Base-by-base conservation (phyloP, 768 basidiomycete species). In the Kwoniella dejecticola region DNA sequence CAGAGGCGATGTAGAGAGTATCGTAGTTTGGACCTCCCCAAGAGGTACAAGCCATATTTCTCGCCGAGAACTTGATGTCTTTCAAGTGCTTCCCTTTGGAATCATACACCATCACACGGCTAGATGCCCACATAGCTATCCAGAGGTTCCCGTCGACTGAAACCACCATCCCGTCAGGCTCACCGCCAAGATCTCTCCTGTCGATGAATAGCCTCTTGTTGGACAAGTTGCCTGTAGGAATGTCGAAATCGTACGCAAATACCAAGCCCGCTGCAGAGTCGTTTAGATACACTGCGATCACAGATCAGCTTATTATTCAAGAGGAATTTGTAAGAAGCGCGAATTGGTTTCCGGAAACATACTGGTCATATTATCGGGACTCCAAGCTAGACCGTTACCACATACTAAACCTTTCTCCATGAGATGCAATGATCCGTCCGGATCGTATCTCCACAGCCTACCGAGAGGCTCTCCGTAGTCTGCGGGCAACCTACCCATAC, bases 71-170 rank as follows among this genome's bases (percentile, higher is more conserved):
- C 15, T 52, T 46, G 44, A 66, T 66, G 21, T 66, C 64, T 29
- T 59, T 57, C 2, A 66, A 47, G 31, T 66, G 64, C 38, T 57
- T 45, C 15, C 64, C 64, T 13, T 41, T 26, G 4, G 60, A 6
- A n/a, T 45, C 47, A 38, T 58, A 66, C 23, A 55, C 57, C 64
- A 66, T 66, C 23, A 66, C 64, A 17, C 64, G 49, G n/a, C 41
- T 54, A 19, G 48, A 45, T 1, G 44, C 64, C 64, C 64, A 66
- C 64, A 66, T 66, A 19, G 64, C 64, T 55, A 66, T 66, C 60
- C 59, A 66, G 26, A 66, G 27, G 38, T 66, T 62, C 12, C 64
- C 64, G 24, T 66, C 60, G 26, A 66, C 52, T 29, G 55, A 52
- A 45, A 42, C 57, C 0, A 66, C 64, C 64, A 66, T 66, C 8